phyloP scores from a whole-genome alignment of 495 filamentous ascomycete genomes.

The Aspergillus heteromorphus region DNA sequence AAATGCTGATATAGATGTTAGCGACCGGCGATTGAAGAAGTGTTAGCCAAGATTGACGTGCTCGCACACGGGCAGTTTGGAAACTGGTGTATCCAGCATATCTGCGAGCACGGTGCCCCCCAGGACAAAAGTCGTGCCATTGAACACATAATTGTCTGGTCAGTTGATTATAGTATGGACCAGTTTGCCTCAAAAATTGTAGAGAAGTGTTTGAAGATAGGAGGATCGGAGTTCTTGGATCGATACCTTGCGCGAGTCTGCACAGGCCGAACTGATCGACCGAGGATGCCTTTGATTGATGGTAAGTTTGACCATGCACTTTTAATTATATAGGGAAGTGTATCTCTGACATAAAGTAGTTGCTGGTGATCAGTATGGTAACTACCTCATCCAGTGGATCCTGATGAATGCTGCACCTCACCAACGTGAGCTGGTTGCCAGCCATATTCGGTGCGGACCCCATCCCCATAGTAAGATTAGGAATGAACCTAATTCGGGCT shows the following conservation, averaged over 20 bases:
- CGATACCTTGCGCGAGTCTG: conserved; percentile 93
- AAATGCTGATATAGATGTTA: conserved; percentile 40
- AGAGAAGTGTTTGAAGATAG: conserved; percentile 98
- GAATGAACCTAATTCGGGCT: conserved; percentile 3
- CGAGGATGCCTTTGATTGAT: conserved; percentile 95
- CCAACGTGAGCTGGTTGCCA: conserved; percentile 88
- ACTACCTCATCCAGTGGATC: conserved; percentile 97
- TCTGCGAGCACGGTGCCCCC: conserved; percentile 93
- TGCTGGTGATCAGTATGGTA: conserved; percentile 96
- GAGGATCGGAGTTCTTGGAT: conserved; percentile 81
- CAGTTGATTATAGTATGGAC: conserved; percentile 96
- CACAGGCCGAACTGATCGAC: conserved; percentile 82
- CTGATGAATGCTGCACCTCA: conserved; percentile 78
- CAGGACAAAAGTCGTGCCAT: conserved; percentile 87
- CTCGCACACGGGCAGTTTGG: conserved; percentile 98
- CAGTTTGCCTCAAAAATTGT: conserved; percentile 99
- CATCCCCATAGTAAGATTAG: neutral
- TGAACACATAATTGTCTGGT: conserved; percentile 88
- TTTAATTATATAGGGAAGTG: neutral
- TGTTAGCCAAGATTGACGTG: conserved; percentile 86
- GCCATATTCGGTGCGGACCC: conserved; percentile 66
- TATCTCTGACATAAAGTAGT: conserved; percentile 46
- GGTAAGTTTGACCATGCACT: conserved; percentile 48
- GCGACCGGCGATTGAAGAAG: conserved; percentile 96
- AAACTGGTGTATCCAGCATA: conserved; percentile 99